Evolutionary conservation across 768 basidiomycete species (phyloP), one percentile per base, ranked within the genome.

Genomic region (Lactifluus hygrophoroides): DNA sequence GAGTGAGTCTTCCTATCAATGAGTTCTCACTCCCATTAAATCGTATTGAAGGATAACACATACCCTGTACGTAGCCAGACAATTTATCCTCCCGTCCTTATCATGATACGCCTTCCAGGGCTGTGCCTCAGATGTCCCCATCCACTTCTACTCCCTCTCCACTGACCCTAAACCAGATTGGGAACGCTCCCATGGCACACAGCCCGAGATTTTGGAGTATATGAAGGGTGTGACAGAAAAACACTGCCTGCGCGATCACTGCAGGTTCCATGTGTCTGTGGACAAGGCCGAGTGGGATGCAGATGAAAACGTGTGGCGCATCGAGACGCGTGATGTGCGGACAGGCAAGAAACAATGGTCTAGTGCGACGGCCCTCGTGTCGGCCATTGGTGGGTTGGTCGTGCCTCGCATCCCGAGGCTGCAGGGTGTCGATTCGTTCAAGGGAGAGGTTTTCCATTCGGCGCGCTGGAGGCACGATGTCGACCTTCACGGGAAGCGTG

Each of bases 401-500:
- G 65, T 62, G 23, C 69, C 67, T 27, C 61, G 63, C 16, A 66
- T 59, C 52, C 62, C 70, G 3, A 64, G 63, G 4, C 42, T 75
- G 2, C 60, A 63, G 0, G 72, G 70, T 3, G 50, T 59, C 10
- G 66, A 68, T n/a, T 30, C 21, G 9, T 85, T 83, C 65, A 69
- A 74, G 47, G 84, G 83, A 1, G 65, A 69, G 14, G 56, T 74
- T n/a, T 85, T 77, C 69, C 84, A 84, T 69, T 80, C 82, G 34
- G 77, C 80, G 19, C 67, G 69, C 56, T 78, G 84, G 85, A 69
- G 74, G 45, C 77, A 81, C 48, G 77, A 78, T 65, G 73, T 84
- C 11, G 68, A 75, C 35, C 66, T 85, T 56, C 69, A 72, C 57
- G 77, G 76, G 1, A 82, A 81, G 67, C 71, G 73, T 32, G 75